phyloP scores from a whole-genome alignment of 2,329 filamentous ascomycete species.

The Massarina eburnea region DNA sequence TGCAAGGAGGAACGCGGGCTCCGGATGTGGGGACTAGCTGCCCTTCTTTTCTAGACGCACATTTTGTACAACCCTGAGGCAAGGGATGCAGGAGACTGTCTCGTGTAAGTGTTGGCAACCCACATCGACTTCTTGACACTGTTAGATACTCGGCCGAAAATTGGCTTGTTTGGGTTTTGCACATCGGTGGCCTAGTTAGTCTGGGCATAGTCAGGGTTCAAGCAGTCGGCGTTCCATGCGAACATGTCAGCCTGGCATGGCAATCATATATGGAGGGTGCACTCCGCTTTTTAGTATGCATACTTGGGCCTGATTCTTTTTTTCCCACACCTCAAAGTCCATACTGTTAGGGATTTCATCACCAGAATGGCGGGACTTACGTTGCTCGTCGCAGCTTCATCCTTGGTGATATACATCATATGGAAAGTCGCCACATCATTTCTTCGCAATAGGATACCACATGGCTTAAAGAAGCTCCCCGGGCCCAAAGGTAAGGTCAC shows the following conservation, averaged over 20 bases:
- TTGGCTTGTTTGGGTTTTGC: conserved; percentile 14
- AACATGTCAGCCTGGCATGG: conserved; percentile 10
- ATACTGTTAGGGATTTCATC: conserved; percentile 4
- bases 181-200: conserved; percentile 15
- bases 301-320: too few relatives aligned
- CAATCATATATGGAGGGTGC: conserved; percentile 33
- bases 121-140: conserved; percentile 20
- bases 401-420: conserved; percentile 28
- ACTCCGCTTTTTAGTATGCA: conserved; percentile 4
- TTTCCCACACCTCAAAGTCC: too few relatives aligned
- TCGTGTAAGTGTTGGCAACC: conserved; percentile 17
- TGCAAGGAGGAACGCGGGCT: conserved; percentile 12
- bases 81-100: background rate
- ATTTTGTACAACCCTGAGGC: too few relatives aligned
- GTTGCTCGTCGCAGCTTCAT: conserved; percentile 24
- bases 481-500: conserved; percentile 43
- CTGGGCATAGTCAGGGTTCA: conserved; percentile 13
- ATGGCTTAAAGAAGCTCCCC: conserved; percentile 41
- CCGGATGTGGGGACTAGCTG: conserved; percentile 18
- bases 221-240: conserved; percentile 14
- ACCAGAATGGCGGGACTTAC: conserved; percentile 36
- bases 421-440: conserved; percentile 31
- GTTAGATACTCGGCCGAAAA: background rate
- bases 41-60: too few relatives aligned
- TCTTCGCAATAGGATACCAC: conserved; percentile 32